Evolutionary conservation across 78 protist genomes (phyloP), one percentile per base, ranked within the genome.

Genomic region (Tieghemostelium lacteum): DNA sequence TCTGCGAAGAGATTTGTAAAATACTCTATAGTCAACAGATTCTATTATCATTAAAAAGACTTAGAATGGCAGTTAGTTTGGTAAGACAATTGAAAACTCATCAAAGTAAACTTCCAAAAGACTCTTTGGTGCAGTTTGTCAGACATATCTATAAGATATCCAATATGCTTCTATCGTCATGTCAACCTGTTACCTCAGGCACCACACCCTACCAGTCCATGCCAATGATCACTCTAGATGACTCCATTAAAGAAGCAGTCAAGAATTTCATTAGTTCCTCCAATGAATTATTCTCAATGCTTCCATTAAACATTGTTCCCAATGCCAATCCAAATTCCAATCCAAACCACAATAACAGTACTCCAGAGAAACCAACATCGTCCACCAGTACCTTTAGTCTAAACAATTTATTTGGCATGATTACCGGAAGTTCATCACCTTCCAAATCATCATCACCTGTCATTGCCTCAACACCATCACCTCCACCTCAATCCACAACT

Each of bases 121-220:
- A 83, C 3, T 55, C 34, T 62, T 58, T 60, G 0, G 16, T 58
- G 26, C 52, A 45, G 45, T 83, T 83, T 60, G 55, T 83, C 3
- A 55, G 42, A 20, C 91, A 83, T 33, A 42, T 73, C 16, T 12
- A 40, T 60, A 83, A 71, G 16, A 83, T 83, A 16, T 6, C 67
- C 1, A 8, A 52, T 33, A 39, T 26, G 10, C 31, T 71, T n/a
- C 3, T 31, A 14, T 0, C 0, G 17, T 28, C 63, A 22, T 33
- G n/a, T 45, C 52, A 45, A 10, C 52, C 52, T 14, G n/a, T n/a
- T n/a, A 14, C 52, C 6, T 45, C 10, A 14, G 52, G 52, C 6
- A 6, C 6, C 10, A 45, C 10, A 6, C 52, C 52, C 3, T 26
- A 42, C 42, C 28, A 28, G 6, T 17, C 60, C 6, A 29, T 10